A percentile compares a stretch with the other conserved stretches of the same genome.
phyloP scores from a whole-genome alignment of 352 stramenopile species.

The Globisporangium cystogenes region DNA sequence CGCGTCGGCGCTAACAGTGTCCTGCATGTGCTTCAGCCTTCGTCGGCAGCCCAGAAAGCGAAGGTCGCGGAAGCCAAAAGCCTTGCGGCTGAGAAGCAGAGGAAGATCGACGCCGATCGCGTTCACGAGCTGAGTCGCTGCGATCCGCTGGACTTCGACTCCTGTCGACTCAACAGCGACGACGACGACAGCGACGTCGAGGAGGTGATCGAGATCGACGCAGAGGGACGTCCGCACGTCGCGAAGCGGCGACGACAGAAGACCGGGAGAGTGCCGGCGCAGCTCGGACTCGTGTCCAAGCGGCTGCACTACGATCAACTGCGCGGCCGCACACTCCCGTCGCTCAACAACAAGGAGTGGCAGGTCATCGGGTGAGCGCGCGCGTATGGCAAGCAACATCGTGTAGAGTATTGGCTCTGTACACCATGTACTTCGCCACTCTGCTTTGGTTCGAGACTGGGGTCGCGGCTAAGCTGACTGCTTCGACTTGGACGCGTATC shows the following conservation, averaged over 20 bases:
- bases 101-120: constrained; percentile 18
- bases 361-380: constrained; percentile 33
- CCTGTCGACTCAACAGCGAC: constrained; percentile 45
- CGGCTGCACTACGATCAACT: constrained; percentile 51
- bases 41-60: constrained; percentile 18
- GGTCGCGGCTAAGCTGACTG: too few relatives aligned
- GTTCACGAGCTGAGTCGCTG: constrained; percentile 21
- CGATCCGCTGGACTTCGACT: constrained; percentile 49
- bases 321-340: constrained; percentile 40
- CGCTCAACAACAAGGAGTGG: constrained; percentile 56
- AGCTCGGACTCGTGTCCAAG: constrained; percentile 50
- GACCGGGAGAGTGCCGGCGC: constrained; percentile 24
- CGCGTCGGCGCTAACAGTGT: neutral
- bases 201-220: constrained; percentile 35
- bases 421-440: too few relatives aligned
- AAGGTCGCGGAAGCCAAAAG: constrained; percentile 17
- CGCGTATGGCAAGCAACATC: too few relatives aligned
- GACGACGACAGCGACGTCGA: constrained; percentile 40
- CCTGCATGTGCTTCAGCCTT: constrained; percentile 15
- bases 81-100: constrained; percentile 14
- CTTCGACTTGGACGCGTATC: constrained; percentile 12
- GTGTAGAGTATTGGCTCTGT: too few relatives aligned
- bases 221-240: constrained; percentile 32
- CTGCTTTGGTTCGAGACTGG: too few relatives aligned
- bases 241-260: constrained; percentile 20